Conservation (phyloP, 2,329 filamentous ascomycete species). For the Pseudogymnoascus sp. region DNA sequence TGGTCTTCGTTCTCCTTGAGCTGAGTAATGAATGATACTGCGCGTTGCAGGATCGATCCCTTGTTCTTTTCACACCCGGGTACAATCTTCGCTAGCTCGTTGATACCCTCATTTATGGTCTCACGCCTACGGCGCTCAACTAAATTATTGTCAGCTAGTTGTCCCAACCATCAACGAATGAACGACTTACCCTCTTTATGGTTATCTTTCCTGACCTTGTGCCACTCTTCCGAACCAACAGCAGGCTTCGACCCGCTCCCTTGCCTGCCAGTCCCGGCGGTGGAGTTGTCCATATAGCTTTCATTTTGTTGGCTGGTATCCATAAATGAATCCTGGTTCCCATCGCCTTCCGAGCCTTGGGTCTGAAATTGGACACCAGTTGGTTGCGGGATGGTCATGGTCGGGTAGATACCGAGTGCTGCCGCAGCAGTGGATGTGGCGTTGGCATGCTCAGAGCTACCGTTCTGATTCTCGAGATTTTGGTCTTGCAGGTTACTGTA, state of each 20-base stretch:
- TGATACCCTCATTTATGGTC: conserved; percentile 98
- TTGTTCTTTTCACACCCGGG: conserved; percentile 99
- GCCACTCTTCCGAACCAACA: conserved; percentile 97
- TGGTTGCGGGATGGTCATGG: conserved; percentile 47
- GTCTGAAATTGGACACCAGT: conserved; percentile 44
- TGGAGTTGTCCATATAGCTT: conserved; percentile 32
- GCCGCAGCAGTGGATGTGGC: conserved; percentile 51
- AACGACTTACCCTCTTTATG: conserved; percentile 82
- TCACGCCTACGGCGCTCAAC: conserved; percentile 94
- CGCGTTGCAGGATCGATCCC: conserved; percentile 86
- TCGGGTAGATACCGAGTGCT: conserved; percentile 33
- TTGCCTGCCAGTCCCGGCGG: conserved; percentile 33
- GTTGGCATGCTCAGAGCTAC: conserved; percentile 38
- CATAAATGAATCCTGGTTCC: conserved; percentile 32
- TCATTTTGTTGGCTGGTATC: conserved; percentile 27
- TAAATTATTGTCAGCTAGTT: conserved; percentile 33
- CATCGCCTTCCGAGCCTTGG: conserved; percentile 33
- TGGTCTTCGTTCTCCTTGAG: conserved; percentile 89
- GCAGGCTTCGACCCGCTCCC: conserved; percentile 56
- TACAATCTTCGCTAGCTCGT: conserved; percentile 94
- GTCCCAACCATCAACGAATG: not conserved
- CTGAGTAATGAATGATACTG: conserved; percentile 89
- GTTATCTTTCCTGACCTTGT: conserved; percentile 92
- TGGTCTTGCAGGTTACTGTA: conserved; percentile 35
- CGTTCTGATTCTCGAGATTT: conserved; percentile 41